A percentile compares a stretch with the other conserved stretches of the same genome.
Conservation (phyloP, 371 early-diverging fungal genomes). For the Mortierella polycephala region DNA sequence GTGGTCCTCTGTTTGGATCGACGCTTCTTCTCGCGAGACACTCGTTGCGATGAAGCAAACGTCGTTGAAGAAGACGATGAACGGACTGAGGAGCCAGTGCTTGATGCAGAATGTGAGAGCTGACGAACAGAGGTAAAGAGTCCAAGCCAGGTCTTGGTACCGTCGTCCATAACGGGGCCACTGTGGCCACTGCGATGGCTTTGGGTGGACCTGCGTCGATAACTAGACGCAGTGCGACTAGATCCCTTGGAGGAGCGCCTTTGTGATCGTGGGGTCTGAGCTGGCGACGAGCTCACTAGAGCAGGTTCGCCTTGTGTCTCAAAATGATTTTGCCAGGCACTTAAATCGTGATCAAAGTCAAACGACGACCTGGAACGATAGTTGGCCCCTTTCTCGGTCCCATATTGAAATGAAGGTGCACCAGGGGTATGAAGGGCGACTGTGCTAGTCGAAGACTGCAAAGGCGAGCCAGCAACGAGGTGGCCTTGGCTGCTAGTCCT, state of each 20-base stretch:
- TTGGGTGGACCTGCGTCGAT: neutral
- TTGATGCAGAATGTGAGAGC: constrained; percentile 25
- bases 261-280: neutral
- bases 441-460: neutral
- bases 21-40: neutral
- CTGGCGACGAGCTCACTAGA: neutral
- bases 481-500: neutral
- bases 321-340: too few relatives aligned
- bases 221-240: neutral
- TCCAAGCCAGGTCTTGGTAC: constrained; percentile 21
- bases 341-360: too few relatives aligned
- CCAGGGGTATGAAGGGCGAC: neutral
- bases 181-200: constrained; percentile 1
- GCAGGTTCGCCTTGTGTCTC: too few relatives aligned
- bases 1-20: neutral
- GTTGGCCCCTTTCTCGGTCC: neutral
- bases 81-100: constrained; percentile 15
- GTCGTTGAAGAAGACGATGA: constrained; percentile 13
- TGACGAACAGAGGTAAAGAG: constrained; percentile 32
- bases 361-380: too few relatives aligned
- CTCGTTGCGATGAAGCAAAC: constrained; percentile 2
- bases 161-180: constrained; percentile 9
- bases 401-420: neutral
- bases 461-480: neutral
- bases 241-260: constrained; percentile 11